Evolutionary conservation across 2,329 filamentous ascomycete genomes (phyloP), one percentile per base, ranked within the genome.

Genomic region (Orbilia brochopaga): DNA sequence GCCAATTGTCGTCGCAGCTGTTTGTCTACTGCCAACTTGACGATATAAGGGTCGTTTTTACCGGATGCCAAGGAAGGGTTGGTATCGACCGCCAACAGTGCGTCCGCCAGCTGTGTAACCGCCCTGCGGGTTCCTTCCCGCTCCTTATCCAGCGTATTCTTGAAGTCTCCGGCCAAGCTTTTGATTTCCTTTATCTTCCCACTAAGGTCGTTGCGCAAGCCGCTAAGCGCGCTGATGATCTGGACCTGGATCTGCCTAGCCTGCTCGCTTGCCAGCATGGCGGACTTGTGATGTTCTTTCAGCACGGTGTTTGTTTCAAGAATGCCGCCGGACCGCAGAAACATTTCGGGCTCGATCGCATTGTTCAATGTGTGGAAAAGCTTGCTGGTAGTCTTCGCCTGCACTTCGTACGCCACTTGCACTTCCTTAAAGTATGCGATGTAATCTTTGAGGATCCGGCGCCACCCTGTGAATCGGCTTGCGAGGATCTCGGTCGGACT

Each of bases 171-270:
- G 4, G 91, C 90, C 15, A 99, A 83, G 75, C 87, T 89, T 81
- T 96, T 96, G 82, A 99, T 99, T 81, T 99, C 94, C 80, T 97
- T 99, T 80, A 96, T 96, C 82, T 99, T 99, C 79, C 95, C 91
- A 73, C 90, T 89, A 17, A 99, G 83, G 79, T 99, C 94, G 77
- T 88, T 92, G 66, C 94, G 84, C 60, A 99, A 82, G 0, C 92
- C 92, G 1, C 88, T 91, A 63, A 99, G 83, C 58, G 93, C 92
- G 56, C 90, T 83, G 74, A 97, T 91, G 52, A 99, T 92, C 78
- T 97, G 93, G 73, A 88, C 88, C 78, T 97, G 91, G 65, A 97
- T 92, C 74, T 96, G 92, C 65, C 85, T 88, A 1, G 93, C 91
- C 81, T 96, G 97, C 80, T 89, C 91, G 13, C 91, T 87, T 78